Percentiles rank a stretch among this genome's conserved stretches.
These are phyloP conservation scores for Dendrobium officinale DNA, from an alignment of 106 monocot genomes.

Conservation along the genomic window DNA sequence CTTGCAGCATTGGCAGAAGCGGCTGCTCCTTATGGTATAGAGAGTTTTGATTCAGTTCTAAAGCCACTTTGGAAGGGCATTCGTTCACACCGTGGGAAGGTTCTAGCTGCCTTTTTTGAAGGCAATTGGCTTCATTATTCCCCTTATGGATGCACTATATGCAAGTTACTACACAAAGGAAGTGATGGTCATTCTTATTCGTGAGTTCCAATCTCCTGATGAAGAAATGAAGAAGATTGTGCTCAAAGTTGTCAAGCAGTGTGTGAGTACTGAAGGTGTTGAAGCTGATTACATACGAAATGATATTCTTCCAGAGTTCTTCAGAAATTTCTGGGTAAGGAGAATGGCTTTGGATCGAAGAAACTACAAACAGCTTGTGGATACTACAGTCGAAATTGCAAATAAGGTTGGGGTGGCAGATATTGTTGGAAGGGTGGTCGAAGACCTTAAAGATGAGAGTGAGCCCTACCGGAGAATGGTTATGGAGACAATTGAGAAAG, in stretches of 20 bases:
- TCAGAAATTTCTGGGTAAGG: slow-evolving; percentile 86
- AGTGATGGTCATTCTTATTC: slow-evolving; percentile 83
- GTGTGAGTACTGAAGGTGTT: slow-evolving; percentile 95
- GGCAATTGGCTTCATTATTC: slow-evolving; percentile 96
- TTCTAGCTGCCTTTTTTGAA: slow-evolving; percentile 94
- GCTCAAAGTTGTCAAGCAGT: slow-evolving; percentile 95
- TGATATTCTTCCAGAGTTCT: slow-evolving; percentile 89
- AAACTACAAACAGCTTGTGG: slow-evolving; percentile 92
- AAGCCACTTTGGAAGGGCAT: slow-evolving; percentile 99
- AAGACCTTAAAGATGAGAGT: slow-evolving; percentile 97
- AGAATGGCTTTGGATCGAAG: slow-evolving; percentile 90
- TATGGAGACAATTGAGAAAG: slow-evolving; percentile 98
- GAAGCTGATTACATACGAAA: slow-evolving; percentile 87
- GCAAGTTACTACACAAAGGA: slow-evolving; percentile 97
- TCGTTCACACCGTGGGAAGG: slow-evolving; percentile 91
- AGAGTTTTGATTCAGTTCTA: slow-evolving; percentile 97
- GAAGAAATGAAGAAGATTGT: slow-evolving; percentile 99
- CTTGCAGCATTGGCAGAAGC: slow-evolving; percentile 96
- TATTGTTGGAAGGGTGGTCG: slow-evolving; percentile 87
- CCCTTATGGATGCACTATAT: slow-evolving; percentile 96
- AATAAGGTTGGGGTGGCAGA: slow-evolving; percentile 97
- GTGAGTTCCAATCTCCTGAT: slow-evolving; percentile 95
- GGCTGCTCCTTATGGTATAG: slow-evolving; percentile 94
- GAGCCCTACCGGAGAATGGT: slow-evolving; percentile 98
- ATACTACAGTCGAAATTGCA: slow-evolving; percentile 95